Evolutionary conservation across 352 stramenopile genomes (phyloP).

Genomic region (Globisporangium paroecandrum): DNA sequence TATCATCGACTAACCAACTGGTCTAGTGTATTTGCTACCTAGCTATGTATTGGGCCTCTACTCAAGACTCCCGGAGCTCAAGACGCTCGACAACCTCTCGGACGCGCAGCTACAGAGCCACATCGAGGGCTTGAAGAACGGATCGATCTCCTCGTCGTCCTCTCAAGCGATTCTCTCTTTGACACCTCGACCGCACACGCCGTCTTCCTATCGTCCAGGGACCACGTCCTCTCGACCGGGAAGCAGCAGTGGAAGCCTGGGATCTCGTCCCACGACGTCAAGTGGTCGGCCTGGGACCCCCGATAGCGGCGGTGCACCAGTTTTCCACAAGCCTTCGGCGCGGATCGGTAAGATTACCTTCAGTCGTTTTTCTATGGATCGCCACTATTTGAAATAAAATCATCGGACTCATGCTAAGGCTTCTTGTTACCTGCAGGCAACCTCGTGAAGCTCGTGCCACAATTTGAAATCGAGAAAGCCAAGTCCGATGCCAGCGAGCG

Average conservation of each 20-base stretch:
- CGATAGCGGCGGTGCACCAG: slow-evolving; percentile 24
- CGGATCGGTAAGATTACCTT: slow-evolving; percentile 31
- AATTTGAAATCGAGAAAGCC: slow-evolving; percentile 43
- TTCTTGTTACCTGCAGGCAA: slow-evolving; percentile 24
- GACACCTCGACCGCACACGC: slow-evolving; percentile 33
- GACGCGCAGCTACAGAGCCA: slow-evolving; percentile 44
- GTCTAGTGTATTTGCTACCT: not conserved
- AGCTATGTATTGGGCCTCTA: slow-evolving; percentile 61
- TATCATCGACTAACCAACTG: not conserved
- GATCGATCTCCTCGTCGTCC: slow-evolving; percentile 22
- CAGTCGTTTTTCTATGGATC: not conserved
- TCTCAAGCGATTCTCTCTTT: slow-evolving; percentile 28
- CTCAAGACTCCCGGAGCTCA: slow-evolving; percentile 41
- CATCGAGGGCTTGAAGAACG: slow-evolving; percentile 41
- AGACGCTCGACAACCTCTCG: slow-evolving; percentile 58
- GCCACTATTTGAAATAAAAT: not conserved
- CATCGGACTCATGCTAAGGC: not conserved
- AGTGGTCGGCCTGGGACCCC: slow-evolving; percentile 34
- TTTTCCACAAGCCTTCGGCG: slow-evolving; percentile 50
- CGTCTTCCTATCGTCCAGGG: slow-evolving; percentile 23
- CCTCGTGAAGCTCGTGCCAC: slow-evolving; percentile 42
- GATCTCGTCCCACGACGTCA: slow-evolving; percentile 25
- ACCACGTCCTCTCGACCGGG: slow-evolving; percentile 31
- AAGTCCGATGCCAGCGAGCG: slow-evolving; percentile 48
- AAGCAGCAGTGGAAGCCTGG: slow-evolving; percentile 18